These are phyloP conservation scores for Xylariaceae sp. DNA, from an alignment of 2,329 filamentous ascomycete species.

Conservation along the genomic window DNA sequence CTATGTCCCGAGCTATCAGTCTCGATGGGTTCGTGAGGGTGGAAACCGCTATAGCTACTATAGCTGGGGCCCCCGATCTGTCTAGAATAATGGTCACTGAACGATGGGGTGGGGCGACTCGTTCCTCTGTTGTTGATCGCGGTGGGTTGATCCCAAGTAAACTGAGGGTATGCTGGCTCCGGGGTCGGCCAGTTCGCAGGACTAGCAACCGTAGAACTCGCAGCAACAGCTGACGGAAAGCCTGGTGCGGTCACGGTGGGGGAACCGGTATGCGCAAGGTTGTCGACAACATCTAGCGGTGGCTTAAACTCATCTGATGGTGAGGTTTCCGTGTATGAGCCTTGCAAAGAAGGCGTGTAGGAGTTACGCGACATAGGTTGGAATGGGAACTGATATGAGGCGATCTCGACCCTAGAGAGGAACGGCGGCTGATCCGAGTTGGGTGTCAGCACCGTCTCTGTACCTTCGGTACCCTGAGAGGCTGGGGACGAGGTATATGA, in stretches of 20 bases:
- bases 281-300: slow-evolving; percentile 36
- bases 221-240: slow-evolving; percentile 3
- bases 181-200: slow-evolving; percentile 32
- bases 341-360: slow-evolving; percentile 23
- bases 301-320: slow-evolving; percentile 25
- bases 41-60: background rate
- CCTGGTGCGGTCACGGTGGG: slow-evolving; percentile 22
- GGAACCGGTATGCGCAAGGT: slow-evolving; percentile 33
- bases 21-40: background rate
- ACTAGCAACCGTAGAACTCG: slow-evolving; percentile 20
- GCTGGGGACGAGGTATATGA: slow-evolving; percentile 21
- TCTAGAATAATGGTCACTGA: slow-evolving; percentile 15
- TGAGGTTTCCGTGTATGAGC: slow-evolving; percentile 36
- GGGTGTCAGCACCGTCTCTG: slow-evolving; percentile 15
- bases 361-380: slow-evolving; percentile 9
- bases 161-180: slow-evolving; percentile 13
- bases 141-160: slow-evolving; percentile 13
- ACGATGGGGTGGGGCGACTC: slow-evolving; percentile 5
- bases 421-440: slow-evolving; percentile 1
- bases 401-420: slow-evolving; percentile 15
- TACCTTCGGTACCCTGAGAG: slow-evolving; percentile 17
- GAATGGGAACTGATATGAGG: slow-evolving; percentile 16
- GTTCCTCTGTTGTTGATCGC: slow-evolving; percentile 10
- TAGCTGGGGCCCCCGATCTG: slow-evolving; percentile 15
- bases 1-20: background rate